Evolutionary conservation across 768 basidiomycete genomes (phyloP).

Genomic region (Wakefieldia striispora): DNA sequence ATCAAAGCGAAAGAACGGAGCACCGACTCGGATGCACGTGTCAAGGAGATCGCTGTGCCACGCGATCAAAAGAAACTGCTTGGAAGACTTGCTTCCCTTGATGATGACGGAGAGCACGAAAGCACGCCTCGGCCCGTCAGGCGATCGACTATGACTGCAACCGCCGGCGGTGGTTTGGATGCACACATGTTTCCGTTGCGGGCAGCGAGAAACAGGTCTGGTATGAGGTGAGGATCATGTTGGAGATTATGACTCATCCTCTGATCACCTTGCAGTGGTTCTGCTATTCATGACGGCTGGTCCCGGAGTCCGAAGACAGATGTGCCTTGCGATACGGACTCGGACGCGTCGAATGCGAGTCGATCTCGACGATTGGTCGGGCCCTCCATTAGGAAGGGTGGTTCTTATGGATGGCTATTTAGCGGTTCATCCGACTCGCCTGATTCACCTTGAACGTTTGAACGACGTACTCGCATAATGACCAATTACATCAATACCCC

Average conservation of each 20-base stretch:
- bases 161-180: neutral
- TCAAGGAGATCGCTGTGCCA: neutral
- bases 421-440: slow-evolving; percentile 2
- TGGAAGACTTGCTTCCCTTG: neutral
- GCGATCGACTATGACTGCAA: neutral
- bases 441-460: slow-evolving; percentile 1
- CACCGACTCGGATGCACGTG: neutral
- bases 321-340: slow-evolving; percentile 14
- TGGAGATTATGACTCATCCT: neutral
- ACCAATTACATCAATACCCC: too few relatives aligned
- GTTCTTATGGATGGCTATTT: slow-evolving; percentile 12
- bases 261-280: slow-evolving; percentile 2
- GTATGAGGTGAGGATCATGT: slow-evolving; percentile 12
- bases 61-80: slow-evolving; percentile 2
- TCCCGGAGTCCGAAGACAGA: slow-evolving; percentile 5
- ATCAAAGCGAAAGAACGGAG: neutral
- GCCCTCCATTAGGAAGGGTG: neutral
- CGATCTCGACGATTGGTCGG: slow-evolving; percentile 12
- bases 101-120: slow-evolving; percentile 11
- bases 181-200: slow-evolving; percentile 15
- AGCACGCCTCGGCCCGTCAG: slow-evolving; percentile 25
- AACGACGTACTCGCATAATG: too few relatives aligned
- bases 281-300: slow-evolving; percentile 6
- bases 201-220: slow-evolving; percentile 13
- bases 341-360: slow-evolving; percentile 19